Evolutionary conservation across 2,329 filamentous ascomycete species (phyloP).

Genomic region (Talaromyces amestolkiae): DNA sequence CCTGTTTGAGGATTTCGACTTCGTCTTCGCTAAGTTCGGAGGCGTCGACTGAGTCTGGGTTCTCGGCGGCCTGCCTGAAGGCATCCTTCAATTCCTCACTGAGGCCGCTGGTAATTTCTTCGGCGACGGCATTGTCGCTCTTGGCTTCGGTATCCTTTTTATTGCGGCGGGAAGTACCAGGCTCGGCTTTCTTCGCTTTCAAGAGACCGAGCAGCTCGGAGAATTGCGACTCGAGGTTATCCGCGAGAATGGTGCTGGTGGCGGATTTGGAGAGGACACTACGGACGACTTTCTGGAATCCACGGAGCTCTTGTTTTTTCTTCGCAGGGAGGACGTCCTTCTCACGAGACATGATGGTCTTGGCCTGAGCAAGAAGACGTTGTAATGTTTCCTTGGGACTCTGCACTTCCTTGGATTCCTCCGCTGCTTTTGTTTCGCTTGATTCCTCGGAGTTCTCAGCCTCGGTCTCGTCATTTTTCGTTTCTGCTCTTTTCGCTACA

Average conservation of each 20-base stretch:
- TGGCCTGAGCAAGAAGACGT: conserved; percentile 56
- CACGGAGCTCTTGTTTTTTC: conserved; percentile 71
- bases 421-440: conserved; percentile 26
- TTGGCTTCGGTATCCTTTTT: conserved; percentile 6
- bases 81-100: conserved; percentile 35
- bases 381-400: conserved; percentile 51
- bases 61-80: conserved; percentile 31
- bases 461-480: conserved; percentile 28
- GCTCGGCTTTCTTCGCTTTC: conserved; percentile 38
- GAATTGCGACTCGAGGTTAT: conserved; percentile 57
- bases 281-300: conserved; percentile 66
- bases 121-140: conserved; percentile 13
- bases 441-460: conserved; percentile 25
- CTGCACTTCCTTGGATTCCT: conserved; percentile 35
- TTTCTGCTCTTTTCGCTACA: conserved; percentile 27
- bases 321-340: conserved; percentile 60
- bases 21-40: conserved; percentile 50
- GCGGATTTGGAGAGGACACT: conserved; percentile 59
- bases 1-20: conserved; percentile 49
- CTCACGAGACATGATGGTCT: conserved; percentile 57
- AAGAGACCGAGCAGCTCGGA: conserved; percentile 50
- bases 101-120: conserved; percentile 22
- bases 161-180: conserved; percentile 22
- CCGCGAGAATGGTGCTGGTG: conserved; percentile 43
- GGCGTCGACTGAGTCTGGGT: conserved; percentile 36